These are phyloP conservation scores for Microdochium trichocladiopsis DNA, from an alignment of 2,329 filamentous ascomycete genomes.

Conservation along the genomic window DNA sequence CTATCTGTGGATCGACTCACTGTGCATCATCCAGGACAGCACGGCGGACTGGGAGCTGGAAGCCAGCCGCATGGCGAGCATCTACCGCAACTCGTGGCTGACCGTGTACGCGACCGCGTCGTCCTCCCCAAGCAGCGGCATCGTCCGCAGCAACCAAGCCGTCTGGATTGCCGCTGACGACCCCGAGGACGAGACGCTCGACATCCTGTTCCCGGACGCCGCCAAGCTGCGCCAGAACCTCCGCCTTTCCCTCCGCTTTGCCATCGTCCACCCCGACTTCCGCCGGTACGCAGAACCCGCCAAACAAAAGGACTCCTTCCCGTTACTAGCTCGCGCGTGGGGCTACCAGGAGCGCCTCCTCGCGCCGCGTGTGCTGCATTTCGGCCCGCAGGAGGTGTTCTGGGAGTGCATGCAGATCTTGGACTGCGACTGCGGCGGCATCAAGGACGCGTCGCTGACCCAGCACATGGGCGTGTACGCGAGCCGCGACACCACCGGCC, in stretches of 20 bases:
- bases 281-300: neutral
- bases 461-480: neutral
- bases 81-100: constrained; percentile 8
- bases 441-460: neutral
- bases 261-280: neutral
- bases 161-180: neutral
- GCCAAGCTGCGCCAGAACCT: neutral
- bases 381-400: constrained; percentile 3
- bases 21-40: constrained; percentile 10
- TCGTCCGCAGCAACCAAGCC: constrained; percentile 1
- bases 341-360: constrained; percentile 6
- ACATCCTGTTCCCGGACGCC: constrained; percentile 2
- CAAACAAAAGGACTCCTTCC: constrained; percentile 3
- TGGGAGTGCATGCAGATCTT: constrained; percentile 1
- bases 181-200: constrained; percentile 4
- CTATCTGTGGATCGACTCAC: constrained; percentile 7
- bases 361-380: constrained; percentile 2
- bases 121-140: neutral
- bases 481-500: neutral
- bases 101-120: constrained; percentile 6
- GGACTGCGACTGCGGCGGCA: constrained; percentile 1
- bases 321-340: constrained; percentile 4
- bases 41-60: constrained; percentile 5
- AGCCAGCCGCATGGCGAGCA: constrained; percentile 8
- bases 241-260: constrained; percentile 2